Percentiles rank a stretch among this genome's conserved stretches.
These are phyloP conservation scores for Mucor racemosus DNA, from an alignment of 371 early-diverging fungal genomes.

Conservation along the genomic window DNA sequence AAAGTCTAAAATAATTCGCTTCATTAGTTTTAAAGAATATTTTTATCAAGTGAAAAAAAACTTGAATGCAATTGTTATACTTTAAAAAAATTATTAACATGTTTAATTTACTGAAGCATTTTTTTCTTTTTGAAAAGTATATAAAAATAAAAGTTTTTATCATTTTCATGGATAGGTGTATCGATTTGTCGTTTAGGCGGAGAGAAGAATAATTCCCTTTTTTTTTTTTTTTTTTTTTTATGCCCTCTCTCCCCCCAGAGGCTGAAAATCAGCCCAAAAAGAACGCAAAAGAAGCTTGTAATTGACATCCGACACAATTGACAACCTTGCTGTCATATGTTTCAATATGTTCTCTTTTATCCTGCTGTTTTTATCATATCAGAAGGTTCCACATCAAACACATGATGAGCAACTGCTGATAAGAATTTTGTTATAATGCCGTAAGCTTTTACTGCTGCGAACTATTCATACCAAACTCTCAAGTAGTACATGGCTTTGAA, in stretches of 20 bases:
- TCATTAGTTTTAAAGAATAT: too few relatives aligned
- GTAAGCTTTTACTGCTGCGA: too few relatives aligned
- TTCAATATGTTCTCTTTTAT: background rate
- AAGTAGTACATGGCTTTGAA: background rate
- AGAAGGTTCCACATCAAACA: background rate
- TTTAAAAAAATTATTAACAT: background rate
- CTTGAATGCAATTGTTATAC: background rate
- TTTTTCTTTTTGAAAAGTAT: background rate
- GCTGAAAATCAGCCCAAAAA: background rate
- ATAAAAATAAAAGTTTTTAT: background rate
- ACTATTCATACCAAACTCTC: background rate
- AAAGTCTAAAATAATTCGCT: too few relatives aligned
- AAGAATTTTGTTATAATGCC: background rate
- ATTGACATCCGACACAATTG: background rate
- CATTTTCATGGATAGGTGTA: background rate
- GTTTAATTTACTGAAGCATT: background rate
- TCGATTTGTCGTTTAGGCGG: background rate
- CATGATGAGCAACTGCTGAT: background rate
- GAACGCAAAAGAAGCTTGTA: background rate
- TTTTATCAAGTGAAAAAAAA: too few relatives aligned
- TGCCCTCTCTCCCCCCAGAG: background rate
- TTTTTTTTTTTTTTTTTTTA: background rate
- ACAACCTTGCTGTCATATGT: background rate
- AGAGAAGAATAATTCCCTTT: background rate
- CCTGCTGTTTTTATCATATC: background rate